These are phyloP conservation scores for Bolboschoenus planiculmis DNA, from an alignment of 176 grass and related monocot species.

Conservation along the genomic window DNA sequence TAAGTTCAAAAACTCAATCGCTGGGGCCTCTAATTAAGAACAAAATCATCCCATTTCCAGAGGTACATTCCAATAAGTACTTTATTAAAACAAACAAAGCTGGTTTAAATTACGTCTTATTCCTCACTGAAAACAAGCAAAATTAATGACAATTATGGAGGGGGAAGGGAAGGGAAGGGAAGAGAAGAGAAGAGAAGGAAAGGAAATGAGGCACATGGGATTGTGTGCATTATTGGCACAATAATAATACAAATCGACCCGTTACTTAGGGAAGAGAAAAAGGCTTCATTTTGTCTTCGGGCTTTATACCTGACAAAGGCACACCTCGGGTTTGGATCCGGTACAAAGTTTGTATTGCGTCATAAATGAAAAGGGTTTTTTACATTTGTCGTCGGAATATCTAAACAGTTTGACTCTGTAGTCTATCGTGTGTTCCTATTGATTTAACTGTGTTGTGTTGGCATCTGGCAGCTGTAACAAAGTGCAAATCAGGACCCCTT, in stretches of 20 bases:
- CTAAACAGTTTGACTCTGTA: not conserved
- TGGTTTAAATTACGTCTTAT: not conserved
- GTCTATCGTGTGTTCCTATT: not conserved
- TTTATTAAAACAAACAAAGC: not conserved
- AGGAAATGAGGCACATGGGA: too few relatives aligned
- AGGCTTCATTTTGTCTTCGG: constrained; percentile 18
- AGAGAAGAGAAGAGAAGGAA: too few relatives aligned
- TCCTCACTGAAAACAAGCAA: constrained; percentile 14
- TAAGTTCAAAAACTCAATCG: not conserved
- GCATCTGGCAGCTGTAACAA: too few relatives aligned
- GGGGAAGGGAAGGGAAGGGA: too few relatives aligned
- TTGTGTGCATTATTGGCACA: not conserved
- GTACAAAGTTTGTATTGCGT: constrained; percentile 14
- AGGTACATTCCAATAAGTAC: not conserved
- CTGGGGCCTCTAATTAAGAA: not conserved
- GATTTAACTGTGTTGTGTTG: not conserved
- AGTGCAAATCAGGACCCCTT: too few relatives aligned
- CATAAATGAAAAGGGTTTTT: not conserved
- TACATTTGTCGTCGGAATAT: not conserved
- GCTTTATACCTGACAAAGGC: constrained; percentile 7
- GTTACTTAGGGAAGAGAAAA: constrained; percentile 17
- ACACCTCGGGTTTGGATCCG: not conserved
- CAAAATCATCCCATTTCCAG: not conserved
- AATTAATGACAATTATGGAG: not conserved
- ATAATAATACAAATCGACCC: constrained; percentile 16